Evolutionary conservation across 345 rosid species (phyloP).

Genomic region (Ailanthus altissimus): DNA sequence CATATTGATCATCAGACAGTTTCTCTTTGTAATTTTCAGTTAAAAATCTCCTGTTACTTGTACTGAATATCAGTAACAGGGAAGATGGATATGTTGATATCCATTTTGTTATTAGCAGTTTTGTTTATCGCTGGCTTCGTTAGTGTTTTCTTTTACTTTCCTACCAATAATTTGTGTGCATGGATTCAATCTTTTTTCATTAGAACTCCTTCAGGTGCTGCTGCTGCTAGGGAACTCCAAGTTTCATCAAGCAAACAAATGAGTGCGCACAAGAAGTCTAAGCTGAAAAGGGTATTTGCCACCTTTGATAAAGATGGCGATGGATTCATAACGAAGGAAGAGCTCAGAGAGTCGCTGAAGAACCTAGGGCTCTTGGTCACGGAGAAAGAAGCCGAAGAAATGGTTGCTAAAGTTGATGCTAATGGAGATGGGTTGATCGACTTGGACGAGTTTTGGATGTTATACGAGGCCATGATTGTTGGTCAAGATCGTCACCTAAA

Average conservation of each 20-base stretch:
- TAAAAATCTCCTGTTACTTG: not conserved
- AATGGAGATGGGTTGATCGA: constrained; percentile 62
- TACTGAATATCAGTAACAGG: not conserved
- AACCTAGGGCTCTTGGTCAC: constrained; percentile 28
- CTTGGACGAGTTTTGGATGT: constrained; percentile 47
- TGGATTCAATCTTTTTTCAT: constrained; percentile 34
- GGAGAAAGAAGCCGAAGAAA: constrained; percentile 40
- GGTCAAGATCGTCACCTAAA: not conserved
- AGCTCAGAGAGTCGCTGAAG: constrained; percentile 33
- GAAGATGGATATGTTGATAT: constrained; percentile 20
- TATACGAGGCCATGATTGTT: constrained; percentile 25
- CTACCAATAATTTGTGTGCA: constrained; percentile 33
- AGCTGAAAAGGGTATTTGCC: constrained; percentile 41
- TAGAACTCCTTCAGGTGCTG: not conserved
- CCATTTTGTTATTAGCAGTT: constrained; percentile 29
- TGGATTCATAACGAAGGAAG: constrained; percentile 53
- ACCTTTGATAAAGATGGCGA: constrained; percentile 63
- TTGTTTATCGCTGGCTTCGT: constrained; percentile 43
- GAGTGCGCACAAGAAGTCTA: constrained; percentile 6
- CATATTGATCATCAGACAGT: not conserved
- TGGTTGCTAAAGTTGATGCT: constrained; percentile 47
- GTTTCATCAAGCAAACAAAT: not conserved
- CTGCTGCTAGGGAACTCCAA: not conserved
- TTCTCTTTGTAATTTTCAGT: not conserved
- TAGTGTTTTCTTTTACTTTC: constrained; percentile 32